phyloP scores from a whole-genome alignment of 208 protist species.

The Wallacemonas sp. region DNA sequence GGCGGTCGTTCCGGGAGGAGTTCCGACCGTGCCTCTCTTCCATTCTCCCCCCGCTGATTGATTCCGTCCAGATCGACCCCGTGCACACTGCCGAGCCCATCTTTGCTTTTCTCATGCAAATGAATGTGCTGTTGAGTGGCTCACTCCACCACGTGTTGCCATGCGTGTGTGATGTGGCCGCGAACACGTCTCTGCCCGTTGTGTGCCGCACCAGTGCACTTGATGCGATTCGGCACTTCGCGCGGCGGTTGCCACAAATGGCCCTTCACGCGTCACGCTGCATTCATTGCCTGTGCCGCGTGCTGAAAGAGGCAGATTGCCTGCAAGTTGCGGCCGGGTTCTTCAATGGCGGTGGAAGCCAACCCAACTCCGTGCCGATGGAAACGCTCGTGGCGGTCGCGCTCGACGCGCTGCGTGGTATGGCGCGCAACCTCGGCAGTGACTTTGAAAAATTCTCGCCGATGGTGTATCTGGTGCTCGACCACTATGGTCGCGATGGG shows the following conservation, averaged over 20 bases:
- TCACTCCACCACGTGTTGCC: slow-evolving; percentile 82
- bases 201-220: slow-evolving; percentile 59
- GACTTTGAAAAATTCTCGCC: slow-evolving; percentile 83
- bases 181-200: slow-evolving; percentile 47
- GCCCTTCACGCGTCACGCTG: slow-evolving; percentile 74
- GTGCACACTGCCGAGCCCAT: slow-evolving; percentile 52
- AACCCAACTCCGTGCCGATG: slow-evolving; percentile 18
- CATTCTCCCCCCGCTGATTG: slow-evolving; percentile 71
- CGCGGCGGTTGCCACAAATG: slow-evolving; percentile 57
- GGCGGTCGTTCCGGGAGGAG: slow-evolving; percentile 74
- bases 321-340: slow-evolving; percentile 9
- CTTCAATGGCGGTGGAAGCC: slow-evolving; percentile 11
- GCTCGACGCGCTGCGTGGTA: slow-evolving; percentile 58
- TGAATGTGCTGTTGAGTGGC: slow-evolving; percentile 73
- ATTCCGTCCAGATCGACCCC: slow-evolving; percentile 57
- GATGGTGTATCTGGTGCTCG: slow-evolving; percentile 72
- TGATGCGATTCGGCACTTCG: slow-evolving; percentile 72
- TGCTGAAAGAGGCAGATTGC: slow-evolving; percentile 66
- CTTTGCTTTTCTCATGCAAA: slow-evolving; percentile 77
- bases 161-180: slow-evolving; percentile 78
- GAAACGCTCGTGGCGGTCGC: slow-evolving; percentile 59
- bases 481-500: slow-evolving; percentile 55
- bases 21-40: slow-evolving; percentile 75
- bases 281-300: slow-evolving; percentile 78
- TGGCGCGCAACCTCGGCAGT: slow-evolving; percentile 76